Evolutionary conservation across 163 green algal species (phyloP).

Genomic region (Prototheca cutis): DNA sequence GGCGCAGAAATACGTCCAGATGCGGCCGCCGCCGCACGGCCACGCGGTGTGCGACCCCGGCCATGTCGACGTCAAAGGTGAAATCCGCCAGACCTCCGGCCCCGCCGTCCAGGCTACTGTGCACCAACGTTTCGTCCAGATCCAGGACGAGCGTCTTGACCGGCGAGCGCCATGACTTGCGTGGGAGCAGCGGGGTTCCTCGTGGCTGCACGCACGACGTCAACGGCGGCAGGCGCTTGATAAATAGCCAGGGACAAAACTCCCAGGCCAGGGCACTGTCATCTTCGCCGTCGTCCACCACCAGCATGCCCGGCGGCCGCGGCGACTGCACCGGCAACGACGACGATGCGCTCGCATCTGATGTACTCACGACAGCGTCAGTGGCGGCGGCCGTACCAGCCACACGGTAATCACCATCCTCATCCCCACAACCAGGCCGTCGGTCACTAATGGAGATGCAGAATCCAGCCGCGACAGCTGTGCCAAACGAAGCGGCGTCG

Average conservation of each 20-base stretch:
- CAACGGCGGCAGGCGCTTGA: slow-evolving; percentile 73
- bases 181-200: slow-evolving; percentile 48
- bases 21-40: slow-evolving; percentile 68
- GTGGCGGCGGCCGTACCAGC: too few species aligned
- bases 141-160: slow-evolving; percentile 89
- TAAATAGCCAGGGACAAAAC: slow-evolving; percentile 91
- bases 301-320: neutral
- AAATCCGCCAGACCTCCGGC: slow-evolving; percentile 51
- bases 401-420: too few species aligned
- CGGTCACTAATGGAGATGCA: too few species aligned
- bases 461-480: too few species aligned
- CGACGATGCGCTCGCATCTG: too few species aligned
- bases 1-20: slow-evolving; percentile 77
- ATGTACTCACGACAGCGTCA: too few species aligned
- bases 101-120: slow-evolving; percentile 46
- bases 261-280: slow-evolving; percentile 57
- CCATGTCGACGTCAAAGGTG: slow-evolving; percentile 76
- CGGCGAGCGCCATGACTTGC: slow-evolving; percentile 44
- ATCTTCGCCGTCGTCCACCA: slow-evolving; percentile 36
- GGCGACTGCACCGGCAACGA: slow-evolving; percentile 1
- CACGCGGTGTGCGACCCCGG: slow-evolving; percentile 60
- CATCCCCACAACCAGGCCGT: too few species aligned
- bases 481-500: too few species aligned
- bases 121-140: slow-evolving; percentile 87
- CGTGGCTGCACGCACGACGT: slow-evolving; percentile 26